Evolutionary conservation across 192 early-diverging fungal species (phyloP), one percentile per base, ranked within the genome.

Genomic region (Mortierella antarctica): DNA sequence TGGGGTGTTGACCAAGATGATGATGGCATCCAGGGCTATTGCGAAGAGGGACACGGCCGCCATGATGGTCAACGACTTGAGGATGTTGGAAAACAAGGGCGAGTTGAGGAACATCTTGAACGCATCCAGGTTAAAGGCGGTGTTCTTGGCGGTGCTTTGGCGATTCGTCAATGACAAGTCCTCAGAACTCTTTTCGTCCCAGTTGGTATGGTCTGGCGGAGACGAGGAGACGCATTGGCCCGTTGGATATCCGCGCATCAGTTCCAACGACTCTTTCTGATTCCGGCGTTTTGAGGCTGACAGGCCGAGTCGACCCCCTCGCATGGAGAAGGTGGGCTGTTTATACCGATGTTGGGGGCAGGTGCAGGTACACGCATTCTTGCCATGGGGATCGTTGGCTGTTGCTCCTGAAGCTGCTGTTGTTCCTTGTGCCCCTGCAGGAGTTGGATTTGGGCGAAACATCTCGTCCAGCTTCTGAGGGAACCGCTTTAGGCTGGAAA

Each of bases 181-280:
- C 40, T 80, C 77, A 23, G 64, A 13, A 39, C 67, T 69, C 64
- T 79, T 79, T 46, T 80, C 77, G 55, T 80, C 77, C 77, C 77
- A 80, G 15, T 31, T 72, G 10, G 77, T 80, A 21, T 47, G 18
- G 10, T 72, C 60, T 14, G 77, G 77, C 6, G 77, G 70, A 8
- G 39, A 21, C 2, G 77, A 51, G 0, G 77, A 80, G 20, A 63
- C 77, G 10, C 56, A 18, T 8, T 39, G 15, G 21, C 57, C 4
- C 11, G 14, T 39, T 39, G 39, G 39, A 14, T 39, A 18, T 17
- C 23, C 39, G 40, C 39, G 23, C 53, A 20, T 21, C 10, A n/a
- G 23, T 55, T 31, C 31, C 31, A 31, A 31, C 31, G 31, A 31
- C 31, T 3, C 31, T 31, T 31, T 31, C 31, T 31, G 31, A 31